A percentile compares a stretch with the other conserved stretches of the same genome.
Evolutionary conservation across 176 grass and related monocot genomes (phyloP).

Genomic region (Areca catechu): DNA sequence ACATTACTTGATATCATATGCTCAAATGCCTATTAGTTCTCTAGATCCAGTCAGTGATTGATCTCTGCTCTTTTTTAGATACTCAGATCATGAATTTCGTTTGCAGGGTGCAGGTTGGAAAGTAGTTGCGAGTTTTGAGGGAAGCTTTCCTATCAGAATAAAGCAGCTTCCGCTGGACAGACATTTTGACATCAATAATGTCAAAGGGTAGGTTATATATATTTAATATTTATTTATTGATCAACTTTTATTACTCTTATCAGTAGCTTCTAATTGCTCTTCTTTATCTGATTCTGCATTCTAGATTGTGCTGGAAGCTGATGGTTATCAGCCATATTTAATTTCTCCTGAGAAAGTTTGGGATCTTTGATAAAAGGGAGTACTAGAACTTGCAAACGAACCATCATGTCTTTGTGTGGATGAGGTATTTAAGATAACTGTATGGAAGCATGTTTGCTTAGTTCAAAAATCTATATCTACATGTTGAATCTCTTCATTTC

Average conservation of each 20-base stretch:
- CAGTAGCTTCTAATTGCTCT: not conserved
- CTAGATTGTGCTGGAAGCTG: conserved; percentile 76
- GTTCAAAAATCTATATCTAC: no score
- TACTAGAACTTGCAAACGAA: conserved; percentile 79
- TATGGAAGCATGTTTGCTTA: not conserved
- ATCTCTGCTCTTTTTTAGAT: no score
- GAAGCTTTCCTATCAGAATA: conserved; percentile 68
- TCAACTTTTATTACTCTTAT: conserved; percentile 10
- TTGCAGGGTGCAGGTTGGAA: conserved; percentile 65
- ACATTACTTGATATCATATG: no score
- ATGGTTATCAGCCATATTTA: conserved; percentile 82
- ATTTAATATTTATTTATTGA: no score
- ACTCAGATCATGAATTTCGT: no score
- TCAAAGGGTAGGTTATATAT: conserved; percentile 53
- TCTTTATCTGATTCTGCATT: conserved; percentile 2
- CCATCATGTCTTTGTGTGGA: conserved; percentile 71
- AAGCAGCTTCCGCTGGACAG: conserved; percentile 69
- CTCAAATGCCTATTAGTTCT: no score
- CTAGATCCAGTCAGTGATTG: no score
- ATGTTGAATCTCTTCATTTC: no score
- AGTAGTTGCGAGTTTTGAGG: conserved; percentile 84
- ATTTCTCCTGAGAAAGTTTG: conserved; percentile 82
- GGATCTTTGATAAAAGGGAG: conserved; percentile 60
- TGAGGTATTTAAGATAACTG: conserved; percentile 45
- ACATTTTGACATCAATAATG: conserved; percentile 95